Percentiles rank a stretch among this genome's conserved stretches.
Evolutionary conservation across 441 rosid species (phyloP).

Genomic region (Melastoma candidum): DNA sequence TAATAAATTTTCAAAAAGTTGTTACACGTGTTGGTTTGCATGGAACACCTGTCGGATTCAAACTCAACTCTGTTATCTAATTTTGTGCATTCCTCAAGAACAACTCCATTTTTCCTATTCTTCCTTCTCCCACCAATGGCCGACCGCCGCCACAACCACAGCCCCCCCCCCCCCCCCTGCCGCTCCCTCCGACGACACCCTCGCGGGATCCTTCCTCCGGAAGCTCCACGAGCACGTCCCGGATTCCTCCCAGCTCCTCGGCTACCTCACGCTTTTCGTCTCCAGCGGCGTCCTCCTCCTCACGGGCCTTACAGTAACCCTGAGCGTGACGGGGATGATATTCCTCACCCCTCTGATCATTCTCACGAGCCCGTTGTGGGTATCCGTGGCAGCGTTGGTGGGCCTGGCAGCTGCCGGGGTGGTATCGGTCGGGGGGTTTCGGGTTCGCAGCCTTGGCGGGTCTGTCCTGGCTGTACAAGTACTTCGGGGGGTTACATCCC

Average conservation of each 20-base stretch:
- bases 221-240: conserved; percentile 41
- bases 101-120: too few relatives aligned
- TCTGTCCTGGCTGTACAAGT: conserved; percentile 15
- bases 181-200: conserved; percentile 10
- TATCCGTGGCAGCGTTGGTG: conserved; percentile 9
- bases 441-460: conserved; percentile 8
- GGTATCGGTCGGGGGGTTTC: conserved; percentile 9
- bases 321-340: conserved; percentile 7
- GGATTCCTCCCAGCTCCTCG: conserved; percentile 44
- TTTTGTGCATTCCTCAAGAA: too few relatives aligned
- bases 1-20: too few relatives aligned
- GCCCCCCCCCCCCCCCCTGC: conserved; percentile 15
- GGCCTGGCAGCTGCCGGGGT: conserved; percentile 2
- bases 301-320: conserved; percentile 11
- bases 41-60: too few relatives aligned
- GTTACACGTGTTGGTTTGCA: too few relatives aligned
- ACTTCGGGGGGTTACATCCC: conserved; percentile 14
- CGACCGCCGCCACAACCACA: conserved; percentile 26
- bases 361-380: conserved; percentile 15
- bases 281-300: conserved; percentile 42
- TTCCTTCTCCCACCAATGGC: conserved; percentile 29
- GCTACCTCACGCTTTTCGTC: conserved; percentile 43
- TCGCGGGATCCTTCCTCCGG: conserved; percentile 25
- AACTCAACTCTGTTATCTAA: too few relatives aligned
- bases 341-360: conserved; percentile 13